A percentile compares a stretch with the other conserved stretches of the same genome.
Conservation (phyloP, 768 basidiomycete species). For the Suillus discolor region DNA sequence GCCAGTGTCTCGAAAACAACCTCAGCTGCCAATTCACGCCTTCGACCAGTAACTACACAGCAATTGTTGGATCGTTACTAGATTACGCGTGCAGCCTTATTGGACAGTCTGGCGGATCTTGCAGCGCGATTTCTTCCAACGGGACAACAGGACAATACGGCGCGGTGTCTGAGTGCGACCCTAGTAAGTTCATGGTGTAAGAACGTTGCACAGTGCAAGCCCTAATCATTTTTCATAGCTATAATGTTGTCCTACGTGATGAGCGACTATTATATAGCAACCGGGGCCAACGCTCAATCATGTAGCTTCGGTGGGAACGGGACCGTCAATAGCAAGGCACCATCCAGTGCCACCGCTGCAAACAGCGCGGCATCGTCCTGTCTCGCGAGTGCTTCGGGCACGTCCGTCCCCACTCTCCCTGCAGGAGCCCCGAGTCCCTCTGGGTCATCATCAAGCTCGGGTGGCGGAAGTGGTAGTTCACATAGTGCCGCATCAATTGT, state of each 20-base stretch:
- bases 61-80: constrained; percentile 60
- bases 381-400: constrained; percentile 61
- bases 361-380: constrained; percentile 66
- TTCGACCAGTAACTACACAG: constrained; percentile 57
- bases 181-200: constrained; percentile 49
- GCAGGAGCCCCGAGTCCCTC: constrained; percentile 28
- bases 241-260: constrained; percentile 84
- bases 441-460: constrained; percentile 24
- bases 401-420: constrained; percentile 61
- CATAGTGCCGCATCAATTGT: constrained; percentile 26
- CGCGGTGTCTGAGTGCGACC: constrained; percentile 73
- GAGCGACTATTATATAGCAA: constrained; percentile 73
- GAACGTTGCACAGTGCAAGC: not conserved
- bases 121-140: constrained; percentile 69
- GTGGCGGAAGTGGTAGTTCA: constrained; percentile 23
- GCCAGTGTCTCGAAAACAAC: constrained; percentile 68
- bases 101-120: constrained; percentile 59
- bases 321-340: constrained; percentile 62
- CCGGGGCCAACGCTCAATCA: constrained; percentile 55
- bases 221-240: constrained; percentile 40
- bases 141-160: constrained; percentile 81
- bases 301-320: constrained; percentile 89
- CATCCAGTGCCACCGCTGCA: constrained; percentile 50
- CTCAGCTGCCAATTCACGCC: constrained; percentile 79
- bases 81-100: constrained; percentile 71